Base-by-base conservation (phyloP, 2,329 filamentous ascomycete species). In the Neonectria magnoliae region DNA sequence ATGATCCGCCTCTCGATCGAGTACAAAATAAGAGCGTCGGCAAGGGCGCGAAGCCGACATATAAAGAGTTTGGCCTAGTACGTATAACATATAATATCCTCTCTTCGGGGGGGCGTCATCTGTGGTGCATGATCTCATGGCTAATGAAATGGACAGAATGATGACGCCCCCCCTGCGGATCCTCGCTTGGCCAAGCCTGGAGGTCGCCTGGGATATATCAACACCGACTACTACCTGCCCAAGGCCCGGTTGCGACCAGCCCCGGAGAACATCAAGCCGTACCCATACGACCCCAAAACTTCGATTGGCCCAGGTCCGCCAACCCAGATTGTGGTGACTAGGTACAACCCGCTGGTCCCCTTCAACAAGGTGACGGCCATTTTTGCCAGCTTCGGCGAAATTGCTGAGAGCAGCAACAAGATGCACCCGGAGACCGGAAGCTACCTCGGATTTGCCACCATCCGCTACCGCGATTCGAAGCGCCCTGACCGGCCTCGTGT, bases 351-450 rank as follows among this genome's bases (percentile, higher is more conserved):
- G 7, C 83, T 98, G 68, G 91, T 92, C 44, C 88, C 93, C 13
- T 93, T 97, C 72, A 87, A 89, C 60, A 92, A 93, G 73, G 86
- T 97, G 55, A 88, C 87, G 18, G 88, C 91, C 50, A 87, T 93
- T 58, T 97, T 97, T 76, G 88, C 90, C 18, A 88, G 87, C 3
- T 97, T 92, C 80, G 94, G 94, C 57, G 93, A 97, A 63, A 94
- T 99, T 68, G 91, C 91, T 48, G 92, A 94, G 75, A 91, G 97
- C 72, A 94, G 93, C 75, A 98, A 98, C 76, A 95, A 97, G 77
- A 95, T 97, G 74, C 94, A 99, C 78, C 96, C 96, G 9, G 91
- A 94, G 62, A 98, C 94, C 13, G 96, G 96, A 18, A 96, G 93
- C 75, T 97, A 97, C 76, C 86, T 99, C 13, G 96, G 96, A 13